Base-by-base conservation (phyloP, 139 green algal species). In the Coelastrella sp. region DNA sequence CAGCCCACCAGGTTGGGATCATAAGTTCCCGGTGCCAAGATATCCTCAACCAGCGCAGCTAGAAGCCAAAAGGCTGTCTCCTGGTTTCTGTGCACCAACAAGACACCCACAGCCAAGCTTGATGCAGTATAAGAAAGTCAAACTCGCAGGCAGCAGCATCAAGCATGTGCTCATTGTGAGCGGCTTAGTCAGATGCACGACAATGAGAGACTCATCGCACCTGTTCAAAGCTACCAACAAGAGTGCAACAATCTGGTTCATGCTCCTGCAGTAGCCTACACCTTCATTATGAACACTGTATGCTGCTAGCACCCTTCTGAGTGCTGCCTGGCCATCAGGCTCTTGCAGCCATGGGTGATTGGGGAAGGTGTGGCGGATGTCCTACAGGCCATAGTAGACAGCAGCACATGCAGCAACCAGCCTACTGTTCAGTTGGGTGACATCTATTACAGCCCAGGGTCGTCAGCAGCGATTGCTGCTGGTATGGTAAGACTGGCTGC, bases 171-270 rank as follows among this genome's bases (percentile, higher is more conserved):
- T 49, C 35, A 49, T 49, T 49, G 35, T 49, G 35, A 49, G 35
- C 35, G 35, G 35, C 35, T 49, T 49, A 49, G 35, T 49, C 35
- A 49, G 35, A 49, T 49, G 35, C 35, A 49, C 35, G 35, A 49
- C 35, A 49, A 49, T 49, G 35, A 49, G 35, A 49, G 35, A 49
- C 35, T 49, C 76, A 25, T 4, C 56, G 58, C 56, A 91, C 88
- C 88, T 76, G 90, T 94, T 94, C 59, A 97, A 60, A 6, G 90
- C 94, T 80, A 98, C 92, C 89, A 98, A 92, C 85, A 98, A 93
- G 92, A 98, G 90, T 11, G 93, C 95, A 8, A 95, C 95, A 49
- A 98, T 89, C 63, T 95, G 96, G 91, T 96, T 97, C 93, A 98
- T 96, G 89, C 82, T 63, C 58, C 93, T 90, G 63, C 89, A 92